Evolutionary conservation across 2,329 filamentous ascomycete species (phyloP), one percentile per base, ranked within the genome.

Genomic region (Fusarium compactum): DNA sequence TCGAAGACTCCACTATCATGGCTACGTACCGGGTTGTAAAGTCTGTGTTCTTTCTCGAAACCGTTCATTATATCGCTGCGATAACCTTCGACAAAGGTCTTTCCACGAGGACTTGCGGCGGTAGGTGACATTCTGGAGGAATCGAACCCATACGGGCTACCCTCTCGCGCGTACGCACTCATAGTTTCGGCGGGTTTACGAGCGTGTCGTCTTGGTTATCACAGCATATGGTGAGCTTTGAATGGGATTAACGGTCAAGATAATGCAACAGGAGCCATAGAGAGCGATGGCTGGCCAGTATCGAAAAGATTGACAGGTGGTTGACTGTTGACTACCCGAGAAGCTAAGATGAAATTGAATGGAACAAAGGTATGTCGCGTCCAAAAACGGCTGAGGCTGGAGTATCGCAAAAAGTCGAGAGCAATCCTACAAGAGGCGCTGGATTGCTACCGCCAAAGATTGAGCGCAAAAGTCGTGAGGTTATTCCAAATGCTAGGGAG

Each of bases 41-140:
- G 84, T 44, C 86, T 82, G 65, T 81, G 85, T 48, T 88, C 85
- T 65, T 81, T 83, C 72, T 86, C 84, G 70, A 87, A 87, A 11
- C 85, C 84, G 67, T 84, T 85, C 56, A 86, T 75, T 58, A 86
- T 83, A 63, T 89, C 87, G 52, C 81, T 82, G 52, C 84, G 84
- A 77, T 91, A 92, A 45, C 87, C 87, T 58, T 91, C 85, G 53
- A 88, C 82, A 61, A 90, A 81, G 22, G 82, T 81, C 73, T 85
- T 87, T 54, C 81, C 81, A 46, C 80, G 83, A 41, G 83, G 82
- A 54, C 75, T 77, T 55, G 80, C 76, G 76, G 71, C 76, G 66
- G 78, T 76, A 24, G 78, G 76, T 40, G 79, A 76, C 50, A 78
- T 67, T 66, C 78, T 69, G 67, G 74, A 74, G 40, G 59, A 67